phyloP scores from a whole-genome alignment of 257 asterid genomes.

The Primulina huaijiensis region DNA sequence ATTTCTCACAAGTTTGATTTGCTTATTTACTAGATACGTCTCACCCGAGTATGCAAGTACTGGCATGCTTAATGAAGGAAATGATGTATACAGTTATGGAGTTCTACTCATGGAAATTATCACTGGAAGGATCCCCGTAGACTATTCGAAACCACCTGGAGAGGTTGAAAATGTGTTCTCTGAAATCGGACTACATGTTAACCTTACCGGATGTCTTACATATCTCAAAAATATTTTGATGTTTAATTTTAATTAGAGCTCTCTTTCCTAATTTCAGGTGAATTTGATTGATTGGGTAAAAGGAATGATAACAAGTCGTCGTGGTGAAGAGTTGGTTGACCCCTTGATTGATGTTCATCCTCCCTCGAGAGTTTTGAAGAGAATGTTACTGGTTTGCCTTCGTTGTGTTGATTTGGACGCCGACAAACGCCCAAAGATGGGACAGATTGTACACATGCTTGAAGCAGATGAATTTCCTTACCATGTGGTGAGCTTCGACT shows the following conservation, averaged over 20 bases:
- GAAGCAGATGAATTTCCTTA: slow-evolving; percentile 89
- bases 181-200: background rate
- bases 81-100: slow-evolving; percentile 93
- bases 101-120: slow-evolving; percentile 90
- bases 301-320: slow-evolving; percentile 81
- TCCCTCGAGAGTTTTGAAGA: slow-evolving; percentile 72
- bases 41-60: slow-evolving; percentile 99
- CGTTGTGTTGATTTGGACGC: slow-evolving; percentile 90
- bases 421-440: slow-evolving; percentile 94
- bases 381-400: slow-evolving; percentile 75
- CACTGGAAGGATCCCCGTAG: slow-evolving; percentile 89
- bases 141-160: slow-evolving; percentile 85
- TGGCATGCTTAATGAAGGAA: slow-evolving; percentile 95
- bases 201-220: background rate
- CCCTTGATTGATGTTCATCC: slow-evolving; percentile 70
- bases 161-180: slow-evolving; percentile 50
- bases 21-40: slow-evolving; percentile 57
- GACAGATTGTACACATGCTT: slow-evolving; percentile 95
- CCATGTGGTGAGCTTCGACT: slow-evolving; percentile 51
- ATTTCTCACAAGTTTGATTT: slow-evolving; percentile 11
- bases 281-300: slow-evolving; percentile 97
- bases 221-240: slow-evolving; percentile 11
- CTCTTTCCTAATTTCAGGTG: slow-evolving; percentile 56
- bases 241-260: background rate
- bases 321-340: slow-evolving; percentile 77